Evolutionary conservation across 129 eudicot genomes (phyloP).

Genomic region (Escallonia rubra): DNA sequence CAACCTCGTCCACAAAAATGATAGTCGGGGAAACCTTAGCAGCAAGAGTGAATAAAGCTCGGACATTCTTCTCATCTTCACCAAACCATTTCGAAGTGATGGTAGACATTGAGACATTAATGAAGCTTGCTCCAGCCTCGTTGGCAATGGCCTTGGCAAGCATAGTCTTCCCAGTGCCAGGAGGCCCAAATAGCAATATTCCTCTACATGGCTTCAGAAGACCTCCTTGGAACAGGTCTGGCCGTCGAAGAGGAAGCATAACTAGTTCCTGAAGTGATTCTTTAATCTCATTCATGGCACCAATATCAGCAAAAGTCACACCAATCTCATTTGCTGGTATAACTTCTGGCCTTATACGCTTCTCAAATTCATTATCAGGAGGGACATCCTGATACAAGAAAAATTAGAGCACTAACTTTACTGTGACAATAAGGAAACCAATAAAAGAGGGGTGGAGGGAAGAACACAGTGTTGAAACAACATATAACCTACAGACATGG

Average conservation of each 20-base stretch:
- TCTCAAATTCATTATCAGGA: conserved; percentile 93
- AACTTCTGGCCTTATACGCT: conserved; percentile 87
- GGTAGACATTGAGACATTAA: conserved; percentile 90
- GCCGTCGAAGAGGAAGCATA: conserved; percentile 78
- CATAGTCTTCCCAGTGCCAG: conserved; percentile 96
- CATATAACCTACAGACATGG: too few species aligned
- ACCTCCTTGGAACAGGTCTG: conserved; percentile 87
- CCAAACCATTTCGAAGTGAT: conserved; percentile 98
- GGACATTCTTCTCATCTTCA: conserved; percentile 92
- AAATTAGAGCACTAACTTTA: neutral
- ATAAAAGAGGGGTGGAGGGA: too few species aligned
- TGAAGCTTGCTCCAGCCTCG: conserved; percentile 97
- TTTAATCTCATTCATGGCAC: conserved; percentile 82
- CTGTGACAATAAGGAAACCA: neutral
- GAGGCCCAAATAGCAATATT: conserved; percentile 80
- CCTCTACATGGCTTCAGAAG: conserved; percentile 89
- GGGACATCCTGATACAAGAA: conserved; percentile 50
- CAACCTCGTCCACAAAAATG: conserved; percentile 94
- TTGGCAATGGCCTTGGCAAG: conserved; percentile 93
- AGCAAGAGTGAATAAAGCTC: conserved; percentile 87
- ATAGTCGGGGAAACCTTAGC: conserved; percentile 93
- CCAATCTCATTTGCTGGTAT: conserved; percentile 88
- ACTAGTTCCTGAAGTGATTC: conserved; percentile 92
- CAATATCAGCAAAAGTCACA: conserved; percentile 82
- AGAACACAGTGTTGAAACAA: too few species aligned